Evolutionary conservation across 1,284 basidiomycete species (phyloP).

Genomic region (Fomitopsis palustris): DNA sequence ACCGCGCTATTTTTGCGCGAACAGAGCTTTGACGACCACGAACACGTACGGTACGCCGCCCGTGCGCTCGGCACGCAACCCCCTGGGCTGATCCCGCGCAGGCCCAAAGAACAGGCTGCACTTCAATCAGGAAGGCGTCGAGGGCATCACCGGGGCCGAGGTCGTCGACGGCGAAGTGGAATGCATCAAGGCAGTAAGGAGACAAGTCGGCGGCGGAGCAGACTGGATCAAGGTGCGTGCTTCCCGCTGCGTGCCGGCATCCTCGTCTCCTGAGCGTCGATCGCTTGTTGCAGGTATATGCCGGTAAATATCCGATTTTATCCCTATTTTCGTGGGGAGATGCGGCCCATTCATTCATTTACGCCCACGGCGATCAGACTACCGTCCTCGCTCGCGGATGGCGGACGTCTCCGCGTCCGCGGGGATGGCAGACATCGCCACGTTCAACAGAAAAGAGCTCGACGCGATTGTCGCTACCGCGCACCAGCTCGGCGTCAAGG

Average conservation of each 20-base stretch:
- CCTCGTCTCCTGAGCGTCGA: neutral
- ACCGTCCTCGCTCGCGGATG: slow-evolving; percentile 45
- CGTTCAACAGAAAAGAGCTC: slow-evolving; percentile 48
- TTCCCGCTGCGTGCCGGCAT: neutral
- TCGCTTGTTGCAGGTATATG: slow-evolving; percentile 14
- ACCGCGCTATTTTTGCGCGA: slow-evolving; percentile 63
- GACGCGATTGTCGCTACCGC: slow-evolving; percentile 48
- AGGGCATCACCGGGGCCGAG: slow-evolving; percentile 56
- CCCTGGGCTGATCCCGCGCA: slow-evolving; percentile 19
- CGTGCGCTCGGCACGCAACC: neutral
- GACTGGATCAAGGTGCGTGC: slow-evolving; percentile 59
- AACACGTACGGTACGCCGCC: slow-evolving; percentile 52
- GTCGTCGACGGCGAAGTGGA: slow-evolving; percentile 55
- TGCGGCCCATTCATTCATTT: neutral
- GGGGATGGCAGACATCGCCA: slow-evolving; percentile 32
- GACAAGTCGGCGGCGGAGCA: slow-evolving; percentile 62
- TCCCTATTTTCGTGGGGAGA: neutral
- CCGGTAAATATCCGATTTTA: slow-evolving; percentile 9
- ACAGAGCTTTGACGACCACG: slow-evolving; percentile 57
- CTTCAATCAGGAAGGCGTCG: slow-evolving; percentile 46
- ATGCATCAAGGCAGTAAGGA: slow-evolving; percentile 53
- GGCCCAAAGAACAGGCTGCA: slow-evolving; percentile 51
- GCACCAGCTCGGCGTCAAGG: slow-evolving; percentile 51
- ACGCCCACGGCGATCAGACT: slow-evolving; percentile 35
- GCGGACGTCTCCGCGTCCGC: slow-evolving; percentile 35